phyloP scores from a whole-genome alignment of 1,284 basidiomycete species.

The Calocybe gambosa region DNA sequence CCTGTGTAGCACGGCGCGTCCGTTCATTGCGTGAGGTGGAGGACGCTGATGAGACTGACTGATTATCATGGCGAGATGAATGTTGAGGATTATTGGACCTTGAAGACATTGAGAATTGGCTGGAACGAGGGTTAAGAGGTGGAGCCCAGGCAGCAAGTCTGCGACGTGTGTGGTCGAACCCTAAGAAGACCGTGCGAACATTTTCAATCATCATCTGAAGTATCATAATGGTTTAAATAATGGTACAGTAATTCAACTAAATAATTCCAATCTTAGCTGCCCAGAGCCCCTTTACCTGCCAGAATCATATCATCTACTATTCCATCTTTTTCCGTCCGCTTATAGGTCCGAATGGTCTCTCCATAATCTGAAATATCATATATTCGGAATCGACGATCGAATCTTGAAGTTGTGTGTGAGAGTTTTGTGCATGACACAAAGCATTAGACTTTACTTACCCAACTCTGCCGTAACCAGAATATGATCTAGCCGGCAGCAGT shows the following conservation, averaged over 20 bases:
- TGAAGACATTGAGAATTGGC: constrained; percentile 21
- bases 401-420: constrained; percentile 34
- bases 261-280: constrained; percentile 16
- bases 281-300: constrained; percentile 43
- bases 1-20: constrained; percentile 24
- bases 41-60: constrained; percentile 36
- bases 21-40: constrained; percentile 23
- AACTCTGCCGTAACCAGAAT: constrained; percentile 77
- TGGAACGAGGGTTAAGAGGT: neutral
- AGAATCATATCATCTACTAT: constrained; percentile 64
- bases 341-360: constrained; percentile 85
- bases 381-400: constrained; percentile 85
- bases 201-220: too few species aligned
- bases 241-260: constrained; percentile 2
- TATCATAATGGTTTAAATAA: neutral
- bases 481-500: constrained; percentile 46
- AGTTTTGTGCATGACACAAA: neutral
- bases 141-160: neutral
- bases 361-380: constrained; percentile 85
- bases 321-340: constrained; percentile 73
- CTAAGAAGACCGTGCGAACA: too few species aligned
- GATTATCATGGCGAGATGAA: constrained; percentile 38
- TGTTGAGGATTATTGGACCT: constrained; percentile 24
- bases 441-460: constrained; percentile 38
- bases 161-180: neutral